Evolutionary conservation across 257 asterid species (phyloP).

Genomic region (Primulina huaijiensis): DNA sequence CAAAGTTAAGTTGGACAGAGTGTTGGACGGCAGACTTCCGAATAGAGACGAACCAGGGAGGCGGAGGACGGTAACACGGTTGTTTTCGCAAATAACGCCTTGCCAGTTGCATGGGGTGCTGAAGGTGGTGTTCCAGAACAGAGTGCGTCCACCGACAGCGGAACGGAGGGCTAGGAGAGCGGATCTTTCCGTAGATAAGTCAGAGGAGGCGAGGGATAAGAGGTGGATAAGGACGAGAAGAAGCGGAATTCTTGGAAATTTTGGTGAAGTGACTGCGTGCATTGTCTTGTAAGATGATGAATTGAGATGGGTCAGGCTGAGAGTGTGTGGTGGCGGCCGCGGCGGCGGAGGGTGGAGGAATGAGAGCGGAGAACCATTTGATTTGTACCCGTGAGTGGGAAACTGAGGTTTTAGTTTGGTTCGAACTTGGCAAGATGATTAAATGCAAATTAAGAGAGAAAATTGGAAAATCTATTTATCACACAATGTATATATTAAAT

Average conservation of each 20-base stretch:
- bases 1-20: conserved; percentile 45
- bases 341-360: background rate
- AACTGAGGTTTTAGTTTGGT: background rate
- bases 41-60: conserved; percentile 70
- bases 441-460: no score
- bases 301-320: conserved; percentile 20
- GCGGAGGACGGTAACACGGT: conserved; percentile 63
- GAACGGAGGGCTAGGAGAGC: conserved; percentile 64
- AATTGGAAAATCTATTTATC: no score
- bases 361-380: conserved; percentile 23
- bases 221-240: conserved; percentile 29
- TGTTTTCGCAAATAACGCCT: conserved; percentile 56
- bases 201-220: conserved; percentile 31
- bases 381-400: background rate
- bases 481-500: no score
- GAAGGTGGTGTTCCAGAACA: conserved; percentile 51
- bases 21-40: conserved; percentile 46
- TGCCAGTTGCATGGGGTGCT: conserved; percentile 66
- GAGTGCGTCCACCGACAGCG: conserved; percentile 63
- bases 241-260: conserved; percentile 24
- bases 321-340: background rate
- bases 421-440: background rate
- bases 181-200: conserved; percentile 52
- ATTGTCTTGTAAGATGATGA: background rate
- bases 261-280: background rate